Evolutionary conservation across 176 grass and related monocot genomes (phyloP), one percentile per base, ranked within the genome.

Genomic region (Dendrocalamus sinicus): DNA sequence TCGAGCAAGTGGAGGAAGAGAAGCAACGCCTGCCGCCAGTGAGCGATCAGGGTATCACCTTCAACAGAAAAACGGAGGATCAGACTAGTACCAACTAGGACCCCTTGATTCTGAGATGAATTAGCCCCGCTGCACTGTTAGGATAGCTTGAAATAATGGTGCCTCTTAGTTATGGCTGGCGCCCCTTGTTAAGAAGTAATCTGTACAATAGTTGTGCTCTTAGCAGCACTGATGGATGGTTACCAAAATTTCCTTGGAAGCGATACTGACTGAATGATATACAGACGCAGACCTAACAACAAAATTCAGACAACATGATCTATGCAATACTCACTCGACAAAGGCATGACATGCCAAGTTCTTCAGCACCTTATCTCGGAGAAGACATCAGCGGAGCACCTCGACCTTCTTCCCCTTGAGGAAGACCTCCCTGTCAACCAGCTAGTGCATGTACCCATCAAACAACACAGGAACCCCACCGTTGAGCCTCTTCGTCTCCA

Each of bases 1-100:
- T 98, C 12, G 93, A 95, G 89, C 96, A 98, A 43, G 93, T 98
- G 68, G 96, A 95, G 84, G 93, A 98, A 46, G 96, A 98, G 73
- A 98, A 95, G 76, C 72, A 79, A 9, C 88, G 88, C 30, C 55
- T 91, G 40, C 59, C 40, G n/a, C 73, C 74, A 41, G 60, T 77
- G 73, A 62, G 78, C 39, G 79, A 50, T 28, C 84, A 90, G 73
- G 84, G 73, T 0, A 19, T 87, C 26, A 75, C 79, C 75, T 75
- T 90, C 84, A 73, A 48, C 8, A 86, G 85, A 58, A 83, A 90
- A 45, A 74, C 70, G 81, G 89, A 78, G 46, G 80, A 79, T 15
- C 59, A 74, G 19, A 12, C 67, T 7, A 58, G 47, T 15, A 68
- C 75, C 23, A 89, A 79, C 61, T 47, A 79, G 59, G 80, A n/a